A percentile compares a stretch with the other conserved stretches of the same genome.
Conservation (phyloP, 2,329 filamentous ascomycete genomes). For the Colletotrichum australisinense region DNA sequence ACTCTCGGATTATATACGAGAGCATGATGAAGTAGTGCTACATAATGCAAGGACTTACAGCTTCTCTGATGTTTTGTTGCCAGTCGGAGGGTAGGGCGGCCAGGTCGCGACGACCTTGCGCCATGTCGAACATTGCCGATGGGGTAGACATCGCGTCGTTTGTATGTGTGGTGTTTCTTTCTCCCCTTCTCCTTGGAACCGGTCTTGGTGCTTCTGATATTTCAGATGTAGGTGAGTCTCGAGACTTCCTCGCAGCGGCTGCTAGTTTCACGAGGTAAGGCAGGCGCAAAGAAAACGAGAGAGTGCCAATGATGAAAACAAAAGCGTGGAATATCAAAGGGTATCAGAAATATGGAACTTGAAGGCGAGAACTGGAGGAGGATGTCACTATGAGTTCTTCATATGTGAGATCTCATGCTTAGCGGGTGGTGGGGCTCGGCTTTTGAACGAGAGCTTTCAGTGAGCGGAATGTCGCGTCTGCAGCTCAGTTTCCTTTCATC, state of each 20-base stretch:
- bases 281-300: neutral
- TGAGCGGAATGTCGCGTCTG: slow-evolving; percentile 11
- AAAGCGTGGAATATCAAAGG: neutral
- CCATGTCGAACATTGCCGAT: slow-evolving; percentile 32
- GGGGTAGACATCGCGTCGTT: slow-evolving; percentile 27
- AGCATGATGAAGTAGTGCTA: neutral
- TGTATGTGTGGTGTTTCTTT: neutral
- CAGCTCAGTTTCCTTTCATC: slow-evolving; percentile 5
- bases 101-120: slow-evolving; percentile 35
- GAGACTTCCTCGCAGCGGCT: neutral
- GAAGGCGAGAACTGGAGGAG: neutral
- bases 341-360: slow-evolving; percentile 8
- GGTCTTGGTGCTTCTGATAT: neutral
- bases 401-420: slow-evolving; percentile 19
- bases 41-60: slow-evolving; percentile 17
- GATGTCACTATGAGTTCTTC: neutral
- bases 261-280: neutral
- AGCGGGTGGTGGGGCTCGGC: neutral
- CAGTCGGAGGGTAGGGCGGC: slow-evolving; percentile 34
- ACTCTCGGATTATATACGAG: neutral
- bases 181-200: neutral
- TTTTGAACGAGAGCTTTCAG: neutral
- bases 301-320: neutral
- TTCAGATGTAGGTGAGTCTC: neutral
- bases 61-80: slow-evolving; percentile 38